phyloP scores from a whole-genome alignment of 2,329 filamentous ascomycete species.

The Aureobasidium lini region DNA sequence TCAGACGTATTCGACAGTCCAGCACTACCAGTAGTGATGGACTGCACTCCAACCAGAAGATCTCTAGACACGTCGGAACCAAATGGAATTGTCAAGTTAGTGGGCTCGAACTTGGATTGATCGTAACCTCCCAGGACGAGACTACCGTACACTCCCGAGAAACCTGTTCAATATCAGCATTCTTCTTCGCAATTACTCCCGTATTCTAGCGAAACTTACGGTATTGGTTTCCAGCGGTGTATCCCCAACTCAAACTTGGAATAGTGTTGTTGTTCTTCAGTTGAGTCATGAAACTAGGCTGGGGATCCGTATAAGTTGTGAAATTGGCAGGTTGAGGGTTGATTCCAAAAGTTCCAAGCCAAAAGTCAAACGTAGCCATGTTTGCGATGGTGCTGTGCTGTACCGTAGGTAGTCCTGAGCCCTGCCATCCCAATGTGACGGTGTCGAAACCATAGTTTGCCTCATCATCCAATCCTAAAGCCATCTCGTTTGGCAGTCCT shows the following conservation, averaged over 20 bases:
- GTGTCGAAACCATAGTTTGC: constrained; percentile 28
- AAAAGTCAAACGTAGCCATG: constrained; percentile 23
- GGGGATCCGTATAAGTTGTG: constrained; percentile 27
- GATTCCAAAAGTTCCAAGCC: constrained; percentile 28
- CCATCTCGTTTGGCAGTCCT: constrained; percentile 42
- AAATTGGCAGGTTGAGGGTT: constrained; percentile 31
- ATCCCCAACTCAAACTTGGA: constrained; percentile 30
- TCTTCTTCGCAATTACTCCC: neutral
- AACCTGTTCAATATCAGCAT: constrained; percentile 12
- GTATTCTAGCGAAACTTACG: constrained; percentile 14
- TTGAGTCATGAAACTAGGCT: constrained; percentile 28
- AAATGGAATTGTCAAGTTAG: constrained; percentile 26
- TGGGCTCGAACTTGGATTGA: constrained; percentile 27
- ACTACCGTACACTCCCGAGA: constrained; percentile 30
- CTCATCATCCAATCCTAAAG: constrained; percentile 39
- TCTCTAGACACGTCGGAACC: constrained; percentile 27
- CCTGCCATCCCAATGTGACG: constrained; percentile 29
- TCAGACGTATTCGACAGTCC: constrained; percentile 27
- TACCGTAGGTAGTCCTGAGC: constrained; percentile 23
- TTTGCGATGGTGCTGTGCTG: constrained; percentile 22
- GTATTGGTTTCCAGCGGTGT: constrained; percentile 33
- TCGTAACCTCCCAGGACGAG: constrained; percentile 35
- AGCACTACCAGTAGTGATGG: constrained; percentile 21
- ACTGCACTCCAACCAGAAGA: constrained; percentile 26
- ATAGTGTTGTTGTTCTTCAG: constrained; percentile 27